These are phyloP conservation scores for Cucurbita moschata DNA, from an alignment of 306 rosid genomes.

Conservation along the genomic window DNA sequence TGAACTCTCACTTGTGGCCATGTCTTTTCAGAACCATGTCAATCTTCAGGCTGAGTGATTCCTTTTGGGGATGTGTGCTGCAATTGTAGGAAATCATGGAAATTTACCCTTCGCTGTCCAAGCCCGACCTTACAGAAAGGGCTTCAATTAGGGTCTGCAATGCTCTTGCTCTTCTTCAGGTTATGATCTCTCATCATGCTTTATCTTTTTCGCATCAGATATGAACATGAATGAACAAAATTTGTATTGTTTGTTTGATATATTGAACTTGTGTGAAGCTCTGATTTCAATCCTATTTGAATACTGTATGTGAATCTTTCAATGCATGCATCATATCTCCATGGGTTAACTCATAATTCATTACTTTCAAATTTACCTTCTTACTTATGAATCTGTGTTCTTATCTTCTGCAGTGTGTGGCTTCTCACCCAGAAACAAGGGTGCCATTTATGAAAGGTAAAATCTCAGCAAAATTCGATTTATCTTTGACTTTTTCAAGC, in stretches of 20 bases:
- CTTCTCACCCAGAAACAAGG: slow-evolving; percentile 27
- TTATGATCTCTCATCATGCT: neutral
- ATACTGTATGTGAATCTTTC: neutral
- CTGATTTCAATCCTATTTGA: neutral
- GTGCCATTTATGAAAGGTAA: slow-evolving; percentile 24
- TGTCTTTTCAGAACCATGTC: neutral
- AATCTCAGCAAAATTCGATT: neutral
- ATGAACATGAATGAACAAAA: neutral
- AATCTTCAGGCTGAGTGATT: neutral
- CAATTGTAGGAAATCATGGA: slow-evolving; percentile 19
- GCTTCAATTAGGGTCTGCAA: slow-evolving; percentile 16
- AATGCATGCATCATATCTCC: neutral
- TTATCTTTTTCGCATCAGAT: neutral
- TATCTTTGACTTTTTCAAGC: neutral
- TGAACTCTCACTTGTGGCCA: neutral
- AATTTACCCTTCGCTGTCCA: slow-evolving; percentile 16
- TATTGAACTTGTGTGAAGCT: neutral
- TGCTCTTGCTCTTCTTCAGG: slow-evolving; percentile 30
- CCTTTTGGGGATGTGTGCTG: neutral
- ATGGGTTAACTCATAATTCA: neutral
- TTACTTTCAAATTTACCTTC: neutral
- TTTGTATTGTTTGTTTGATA: neutral
- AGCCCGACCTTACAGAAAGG: slow-evolving; percentile 10
- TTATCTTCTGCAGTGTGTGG: slow-evolving; percentile 20
- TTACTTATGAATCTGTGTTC: neutral